Conservation (phyloP, 2,329 filamentous ascomycete species). For the Pezizomycotina sp. region DNA sequence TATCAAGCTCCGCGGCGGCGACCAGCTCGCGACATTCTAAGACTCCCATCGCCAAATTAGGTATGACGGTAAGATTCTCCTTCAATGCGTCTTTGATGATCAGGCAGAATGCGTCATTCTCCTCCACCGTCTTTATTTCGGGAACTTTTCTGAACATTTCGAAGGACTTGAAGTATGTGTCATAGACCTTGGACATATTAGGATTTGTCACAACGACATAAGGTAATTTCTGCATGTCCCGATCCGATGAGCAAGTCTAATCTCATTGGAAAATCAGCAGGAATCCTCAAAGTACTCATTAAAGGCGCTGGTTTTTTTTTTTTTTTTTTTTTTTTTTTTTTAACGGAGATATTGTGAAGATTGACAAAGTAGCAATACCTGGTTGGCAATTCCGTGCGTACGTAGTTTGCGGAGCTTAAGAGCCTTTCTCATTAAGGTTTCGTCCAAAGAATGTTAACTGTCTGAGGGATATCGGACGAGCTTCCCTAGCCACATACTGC, state of each 20-base stretch:
- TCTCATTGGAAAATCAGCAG: slow-evolving; percentile 3
- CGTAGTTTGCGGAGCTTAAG: slow-evolving; percentile 92
- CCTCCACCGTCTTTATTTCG: slow-evolving; percentile 68
- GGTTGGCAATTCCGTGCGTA: slow-evolving; percentile 81
- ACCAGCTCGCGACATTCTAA: slow-evolving; percentile 76
- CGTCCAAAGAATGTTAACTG: slow-evolving; percentile 87
- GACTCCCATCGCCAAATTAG: slow-evolving; percentile 84
- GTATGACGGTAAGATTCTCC: slow-evolving; percentile 84
- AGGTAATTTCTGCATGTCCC: slow-evolving; percentile 91
- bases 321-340: slow-evolving; percentile 2
- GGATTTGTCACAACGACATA: slow-evolving; percentile 93
- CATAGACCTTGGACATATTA: slow-evolving; percentile 87
- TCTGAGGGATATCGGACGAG: slow-evolving; percentile 84
- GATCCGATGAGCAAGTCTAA: slow-evolving; percentile 87
- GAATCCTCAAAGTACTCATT: too few relatives aligned
- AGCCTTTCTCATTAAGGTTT: slow-evolving; percentile 79
- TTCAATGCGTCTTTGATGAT: slow-evolving; percentile 62
- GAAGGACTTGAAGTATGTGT: slow-evolving; percentile 93
- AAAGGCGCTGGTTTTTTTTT: too few relatives aligned
- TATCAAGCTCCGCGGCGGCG: slow-evolving; percentile 64
- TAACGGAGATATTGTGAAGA: too few relatives aligned
- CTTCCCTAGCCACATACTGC: slow-evolving; percentile 56
- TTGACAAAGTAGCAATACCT: slow-evolving; percentile 26
- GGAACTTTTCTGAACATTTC: slow-evolving; percentile 71
- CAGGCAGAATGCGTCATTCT: slow-evolving; percentile 77